These are phyloP conservation scores for Phytopythium montanum DNA, from an alignment of 352 stramenopile species.

Conservation along the genomic window DNA sequence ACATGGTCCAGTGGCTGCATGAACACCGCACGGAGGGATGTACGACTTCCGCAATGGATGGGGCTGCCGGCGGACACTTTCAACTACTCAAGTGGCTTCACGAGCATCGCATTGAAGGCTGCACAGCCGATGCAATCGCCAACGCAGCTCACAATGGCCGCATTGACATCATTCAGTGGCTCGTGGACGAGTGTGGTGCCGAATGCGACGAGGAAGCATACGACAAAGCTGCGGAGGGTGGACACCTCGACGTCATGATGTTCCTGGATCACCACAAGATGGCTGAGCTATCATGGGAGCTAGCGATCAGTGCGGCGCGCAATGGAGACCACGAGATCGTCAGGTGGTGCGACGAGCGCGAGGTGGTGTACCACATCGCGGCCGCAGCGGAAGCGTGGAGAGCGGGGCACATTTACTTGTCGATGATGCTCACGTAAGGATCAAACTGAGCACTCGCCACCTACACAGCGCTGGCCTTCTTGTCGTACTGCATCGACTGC, in stretches of 20 bases:
- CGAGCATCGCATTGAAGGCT: not conserved
- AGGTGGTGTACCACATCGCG: too few species aligned
- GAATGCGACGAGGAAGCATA: not conserved
- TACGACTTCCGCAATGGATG: not conserved
- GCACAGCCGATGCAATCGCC: not conserved
- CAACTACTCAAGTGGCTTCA: not conserved
- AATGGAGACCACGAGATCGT: too few species aligned
- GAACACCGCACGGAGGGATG: not conserved
- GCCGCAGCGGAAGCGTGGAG: too few species aligned
- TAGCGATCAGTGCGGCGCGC: too few species aligned
- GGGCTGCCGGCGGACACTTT: not conserved
- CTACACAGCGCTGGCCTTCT: not conserved
- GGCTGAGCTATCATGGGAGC: not conserved
- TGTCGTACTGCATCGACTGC: not conserved
- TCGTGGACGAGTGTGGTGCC: not conserved
- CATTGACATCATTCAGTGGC: not conserved
- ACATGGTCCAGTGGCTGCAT: constrained; percentile 1
- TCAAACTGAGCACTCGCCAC: too few species aligned
- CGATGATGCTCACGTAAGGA: too few species aligned
- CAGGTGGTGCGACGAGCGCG: too few species aligned
- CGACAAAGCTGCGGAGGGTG: not conserved
- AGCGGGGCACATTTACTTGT: too few species aligned
- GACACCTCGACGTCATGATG: not conserved
- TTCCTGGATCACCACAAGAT: not conserved
- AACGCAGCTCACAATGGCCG: not conserved